These are phyloP conservation scores for Xylaria flabelliformis DNA, from an alignment of 495 filamentous ascomycete genomes.

Conservation along the genomic window DNA sequence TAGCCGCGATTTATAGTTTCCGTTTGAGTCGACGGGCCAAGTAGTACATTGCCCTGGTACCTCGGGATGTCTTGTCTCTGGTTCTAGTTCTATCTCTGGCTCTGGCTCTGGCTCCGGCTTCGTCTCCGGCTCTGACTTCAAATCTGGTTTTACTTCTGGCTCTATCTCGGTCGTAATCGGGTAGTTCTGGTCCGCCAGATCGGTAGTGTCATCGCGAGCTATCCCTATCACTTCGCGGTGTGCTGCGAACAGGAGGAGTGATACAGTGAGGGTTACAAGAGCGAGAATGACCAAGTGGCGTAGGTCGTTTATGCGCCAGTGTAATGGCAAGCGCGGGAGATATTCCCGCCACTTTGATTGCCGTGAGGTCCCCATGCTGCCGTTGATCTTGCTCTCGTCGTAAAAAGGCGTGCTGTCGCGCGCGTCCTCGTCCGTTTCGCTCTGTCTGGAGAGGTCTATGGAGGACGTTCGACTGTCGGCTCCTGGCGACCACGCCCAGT, in stretches of 20 bases:
- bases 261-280: constrained; percentile 28
- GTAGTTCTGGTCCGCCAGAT: not conserved
- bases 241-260: constrained; percentile 34
- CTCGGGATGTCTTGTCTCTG: not conserved
- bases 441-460: not conserved
- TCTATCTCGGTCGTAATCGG: not conserved
- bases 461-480: not conserved
- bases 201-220: not conserved
- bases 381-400: not conserved
- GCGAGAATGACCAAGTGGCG: constrained; percentile 29
- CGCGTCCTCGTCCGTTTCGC: not conserved
- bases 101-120: too few relatives aligned
- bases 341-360: constrained; percentile 8
- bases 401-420: not conserved
- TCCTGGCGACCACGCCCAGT: not conserved
- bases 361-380: constrained; percentile 16
- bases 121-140: too few relatives aligned
- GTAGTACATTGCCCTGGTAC: constrained; percentile 39
- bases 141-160: too few relatives aligned
- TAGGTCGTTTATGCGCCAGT: constrained; percentile 29
- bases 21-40: constrained; percentile 35
- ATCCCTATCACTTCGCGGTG: constrained; percentile 20
- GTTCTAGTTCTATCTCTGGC: too few relatives aligned
- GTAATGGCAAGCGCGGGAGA: not conserved
- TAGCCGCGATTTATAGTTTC: constrained; percentile 21